Evolutionary conservation across 164 flowering plant genomes (phyloP).

Genomic region (Stephania japonica): DNA sequence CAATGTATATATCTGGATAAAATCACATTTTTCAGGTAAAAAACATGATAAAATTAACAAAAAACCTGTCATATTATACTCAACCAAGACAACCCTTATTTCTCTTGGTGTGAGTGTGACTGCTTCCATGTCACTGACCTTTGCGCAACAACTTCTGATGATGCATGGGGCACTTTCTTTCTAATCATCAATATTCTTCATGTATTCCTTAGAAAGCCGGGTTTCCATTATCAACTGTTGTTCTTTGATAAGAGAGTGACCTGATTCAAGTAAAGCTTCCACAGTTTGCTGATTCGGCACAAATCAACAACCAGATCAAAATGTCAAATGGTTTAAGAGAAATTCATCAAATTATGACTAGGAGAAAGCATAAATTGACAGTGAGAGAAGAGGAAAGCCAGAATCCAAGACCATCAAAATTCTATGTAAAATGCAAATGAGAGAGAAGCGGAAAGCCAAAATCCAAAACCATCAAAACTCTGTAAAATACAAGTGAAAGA

Average conservation of each 20-base stretch:
- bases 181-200: constrained; percentile 77
- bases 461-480: not conserved
- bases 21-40: not conserved
- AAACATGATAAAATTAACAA: not conserved
- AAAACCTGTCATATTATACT: not conserved
- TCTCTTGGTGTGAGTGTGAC: not conserved
- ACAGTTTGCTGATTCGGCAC: constrained; percentile 64
- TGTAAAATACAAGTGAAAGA: no score
- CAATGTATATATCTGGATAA: no score
- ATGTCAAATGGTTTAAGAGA: no score
- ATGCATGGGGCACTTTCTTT: not conserved
- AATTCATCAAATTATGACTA: no score
- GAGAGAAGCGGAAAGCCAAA: no score
- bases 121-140: not conserved
- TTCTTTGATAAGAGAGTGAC: constrained; percentile 68
- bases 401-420: no score
- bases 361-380: no score
- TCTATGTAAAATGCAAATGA: no score
- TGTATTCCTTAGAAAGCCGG: constrained; percentile 83
- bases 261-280: constrained; percentile 85
- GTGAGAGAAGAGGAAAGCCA: no score
- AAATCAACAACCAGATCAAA: not conserved
- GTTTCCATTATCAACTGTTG: constrained; percentile 64
- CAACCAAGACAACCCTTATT: not conserved
- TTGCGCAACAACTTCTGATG: not conserved